Evolutionary conservation across 495 filamentous ascomycete genomes (phyloP).

Genomic region (Halenospora varia): DNA sequence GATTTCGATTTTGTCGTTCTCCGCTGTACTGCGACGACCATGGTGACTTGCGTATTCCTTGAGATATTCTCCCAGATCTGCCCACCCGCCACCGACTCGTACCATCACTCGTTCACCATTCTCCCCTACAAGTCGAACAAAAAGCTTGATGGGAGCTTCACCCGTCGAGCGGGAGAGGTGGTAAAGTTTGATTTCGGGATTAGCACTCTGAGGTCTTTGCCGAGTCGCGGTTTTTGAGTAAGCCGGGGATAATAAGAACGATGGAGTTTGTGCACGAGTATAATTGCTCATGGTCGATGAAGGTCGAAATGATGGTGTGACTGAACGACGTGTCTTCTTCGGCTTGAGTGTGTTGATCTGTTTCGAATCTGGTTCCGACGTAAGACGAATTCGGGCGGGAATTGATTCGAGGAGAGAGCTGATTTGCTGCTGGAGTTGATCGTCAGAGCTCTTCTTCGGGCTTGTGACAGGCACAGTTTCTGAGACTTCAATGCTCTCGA

Average conservation of each 20-base stretch:
- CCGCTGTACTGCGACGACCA: conserved; percentile 49
- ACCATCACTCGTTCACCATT: conserved; percentile 94
- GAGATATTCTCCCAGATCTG: conserved; percentile 91
- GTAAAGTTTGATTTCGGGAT: conserved; percentile 80
- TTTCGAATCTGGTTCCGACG: conserved; percentile 44
- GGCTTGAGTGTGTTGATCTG: conserved; percentile 14
- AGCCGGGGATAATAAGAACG: conserved; percentile 66
- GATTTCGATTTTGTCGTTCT: conserved; percentile 51
- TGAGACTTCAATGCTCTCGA: conserved; percentile 19
- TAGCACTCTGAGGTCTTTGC: conserved; percentile 38
- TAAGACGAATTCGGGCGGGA: conserved; percentile 74
- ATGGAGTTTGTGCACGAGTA: conserved; percentile 58
- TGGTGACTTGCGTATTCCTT: conserved; percentile 90
- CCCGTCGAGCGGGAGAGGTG: conserved; percentile 83
- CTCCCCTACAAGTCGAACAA: conserved; percentile 87
- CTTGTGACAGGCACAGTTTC: conserved; percentile 22
- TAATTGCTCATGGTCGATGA: conserved; percentile 26
- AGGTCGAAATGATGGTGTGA: conserved; percentile 38
- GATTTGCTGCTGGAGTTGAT: conserved; percentile 76
- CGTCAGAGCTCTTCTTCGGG: conserved; percentile 47
- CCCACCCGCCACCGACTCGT: conserved; percentile 93
- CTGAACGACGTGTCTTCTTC: conserved; percentile 26
- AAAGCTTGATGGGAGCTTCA: conserved; percentile 84
- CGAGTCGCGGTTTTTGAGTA: conserved; percentile 35
- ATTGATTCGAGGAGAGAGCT: conserved; percentile 77